Evolutionary conservation across 768 basidiomycete genomes (phyloP).

Genomic region (Paxillus rubicundulus): DNA sequence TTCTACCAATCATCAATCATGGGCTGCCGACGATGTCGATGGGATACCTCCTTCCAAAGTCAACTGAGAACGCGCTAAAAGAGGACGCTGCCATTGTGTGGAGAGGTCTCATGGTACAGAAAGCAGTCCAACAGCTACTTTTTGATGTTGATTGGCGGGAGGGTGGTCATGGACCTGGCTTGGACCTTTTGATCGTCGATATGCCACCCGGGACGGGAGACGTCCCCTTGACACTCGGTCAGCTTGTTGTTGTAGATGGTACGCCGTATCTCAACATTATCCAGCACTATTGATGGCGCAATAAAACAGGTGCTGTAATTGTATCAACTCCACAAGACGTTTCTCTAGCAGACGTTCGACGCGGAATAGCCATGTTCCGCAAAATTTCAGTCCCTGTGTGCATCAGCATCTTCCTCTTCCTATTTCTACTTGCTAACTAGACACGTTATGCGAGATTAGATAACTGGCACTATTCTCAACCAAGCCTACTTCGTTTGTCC

Average conservation of each 20-base stretch:
- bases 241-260: constrained; percentile 85
- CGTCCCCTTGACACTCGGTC: constrained; percentile 88
- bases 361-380: constrained; percentile 89
- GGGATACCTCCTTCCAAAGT: constrained; percentile 81
- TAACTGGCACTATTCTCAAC: constrained; percentile 84
- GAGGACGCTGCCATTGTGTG: constrained; percentile 85
- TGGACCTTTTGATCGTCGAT: constrained; percentile 85
- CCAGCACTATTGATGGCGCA: not conserved
- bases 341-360: constrained; percentile 85
- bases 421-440: not conserved
- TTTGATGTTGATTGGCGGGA: too few species aligned
- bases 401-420: constrained; percentile 25
- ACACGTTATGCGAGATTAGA: constrained; percentile 42
- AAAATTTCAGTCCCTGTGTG: constrained; percentile 86
- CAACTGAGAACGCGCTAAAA: constrained; percentile 45
- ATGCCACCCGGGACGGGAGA: constrained; percentile 99
- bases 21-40: constrained; percentile 95
- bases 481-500: constrained; percentile 83
- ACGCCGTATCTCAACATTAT: constrained; percentile 16
- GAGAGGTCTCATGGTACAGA: constrained; percentile 98
- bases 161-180: too few species aligned
- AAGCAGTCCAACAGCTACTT: constrained; percentile 95
- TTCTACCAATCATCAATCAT: constrained; percentile 84
- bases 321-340: constrained; percentile 96
- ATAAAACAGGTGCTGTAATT: constrained; percentile 74